A percentile compares a stretch with the other conserved stretches of the same genome.
Evolutionary conservation across 148 eudicot species (phyloP).

Genomic region (Heliosperma pusillum): DNA sequence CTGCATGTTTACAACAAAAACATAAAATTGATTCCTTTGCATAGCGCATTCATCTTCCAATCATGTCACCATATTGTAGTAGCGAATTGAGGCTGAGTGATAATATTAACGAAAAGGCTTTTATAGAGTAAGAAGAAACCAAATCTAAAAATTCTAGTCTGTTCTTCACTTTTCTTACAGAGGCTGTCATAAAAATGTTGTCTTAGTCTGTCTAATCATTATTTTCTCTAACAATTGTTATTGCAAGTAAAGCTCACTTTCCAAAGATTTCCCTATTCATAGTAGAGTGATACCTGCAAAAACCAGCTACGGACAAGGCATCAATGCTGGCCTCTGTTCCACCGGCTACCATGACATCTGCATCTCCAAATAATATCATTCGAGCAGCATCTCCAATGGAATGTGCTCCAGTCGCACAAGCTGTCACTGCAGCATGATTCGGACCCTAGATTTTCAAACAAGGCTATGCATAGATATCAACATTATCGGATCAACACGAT

Average conservation of each 20-base stretch:
- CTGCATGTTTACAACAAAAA: constrained; percentile 37
- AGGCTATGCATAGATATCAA: constrained; percentile 38
- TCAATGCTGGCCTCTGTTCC: constrained; percentile 97
- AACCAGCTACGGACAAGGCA: constrained; percentile 93
- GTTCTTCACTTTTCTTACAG: background rate
- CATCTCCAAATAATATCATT: constrained; percentile 96
- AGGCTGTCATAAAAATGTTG: background rate
- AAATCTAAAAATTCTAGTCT: background rate
- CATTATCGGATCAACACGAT: constrained; percentile 9
- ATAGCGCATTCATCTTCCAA: too few relatives aligned
- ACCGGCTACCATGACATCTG: constrained; percentile 97
- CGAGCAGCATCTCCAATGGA: constrained; percentile 96
- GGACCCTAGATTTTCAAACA: constrained; percentile 89
- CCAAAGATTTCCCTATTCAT: constrained; percentile 9
- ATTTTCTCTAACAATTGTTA: background rate
- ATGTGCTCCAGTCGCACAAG: constrained; percentile 99
- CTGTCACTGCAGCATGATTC: constrained; percentile 99
- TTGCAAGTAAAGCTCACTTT: background rate
- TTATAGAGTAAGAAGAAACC: background rate
- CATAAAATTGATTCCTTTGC: background rate
- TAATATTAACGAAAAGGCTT: background rate
- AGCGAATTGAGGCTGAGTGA: too few relatives aligned
- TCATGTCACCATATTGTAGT: too few relatives aligned
- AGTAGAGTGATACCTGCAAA: constrained; percentile 59
- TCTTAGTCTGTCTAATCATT: background rate